Percentiles rank a stretch among this genome's conserved stretches.
These are phyloP conservation scores for Jatropha multifida DNA, from an alignment of 441 rosid species.

Conservation along the genomic window DNA sequence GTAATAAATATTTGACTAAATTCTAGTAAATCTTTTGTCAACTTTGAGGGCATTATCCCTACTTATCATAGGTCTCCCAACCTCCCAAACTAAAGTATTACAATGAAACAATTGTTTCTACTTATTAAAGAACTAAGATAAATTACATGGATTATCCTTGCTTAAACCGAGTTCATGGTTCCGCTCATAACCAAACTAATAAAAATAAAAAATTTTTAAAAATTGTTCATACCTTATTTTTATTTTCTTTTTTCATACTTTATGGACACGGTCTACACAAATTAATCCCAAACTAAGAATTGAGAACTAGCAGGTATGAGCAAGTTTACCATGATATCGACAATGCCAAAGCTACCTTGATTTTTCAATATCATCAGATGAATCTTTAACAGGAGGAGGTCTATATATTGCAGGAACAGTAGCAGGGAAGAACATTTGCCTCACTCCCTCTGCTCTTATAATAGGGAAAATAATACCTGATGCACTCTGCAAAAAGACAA, in stretches of 20 bases:
- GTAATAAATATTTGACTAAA: no score
- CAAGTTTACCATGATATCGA: not conserved
- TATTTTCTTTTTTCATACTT: no score
- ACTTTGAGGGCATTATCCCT: no score
- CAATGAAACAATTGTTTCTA: not conserved
- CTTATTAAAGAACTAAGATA: not conserved
- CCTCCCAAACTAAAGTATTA: no score
- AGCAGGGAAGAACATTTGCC: constrained; percentile 86
- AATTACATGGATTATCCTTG: no score
- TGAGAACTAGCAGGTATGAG: not conserved
- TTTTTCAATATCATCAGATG: not conserved
- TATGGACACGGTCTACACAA: not conserved
- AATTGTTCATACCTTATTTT: no score
- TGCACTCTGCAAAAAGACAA: constrained; percentile 47
- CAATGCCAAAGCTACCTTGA: not conserved
- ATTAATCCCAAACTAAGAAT: not conserved
- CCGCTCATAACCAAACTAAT: no score
- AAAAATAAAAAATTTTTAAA: no score
- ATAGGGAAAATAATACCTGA: constrained; percentile 87
- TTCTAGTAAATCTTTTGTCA: no score
- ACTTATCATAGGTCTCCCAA: no score
- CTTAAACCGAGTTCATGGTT: no score
- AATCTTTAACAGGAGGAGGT: constrained; percentile 42
- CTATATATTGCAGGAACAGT: constrained; percentile 69
- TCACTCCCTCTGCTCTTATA: constrained; percentile 80